A percentile compares a stretch with the other conserved stretches of the same genome.
These are phyloP conservation scores for Prunus campanulata DNA, from an alignment of 306 rosid species.

Conservation along the genomic window DNA sequence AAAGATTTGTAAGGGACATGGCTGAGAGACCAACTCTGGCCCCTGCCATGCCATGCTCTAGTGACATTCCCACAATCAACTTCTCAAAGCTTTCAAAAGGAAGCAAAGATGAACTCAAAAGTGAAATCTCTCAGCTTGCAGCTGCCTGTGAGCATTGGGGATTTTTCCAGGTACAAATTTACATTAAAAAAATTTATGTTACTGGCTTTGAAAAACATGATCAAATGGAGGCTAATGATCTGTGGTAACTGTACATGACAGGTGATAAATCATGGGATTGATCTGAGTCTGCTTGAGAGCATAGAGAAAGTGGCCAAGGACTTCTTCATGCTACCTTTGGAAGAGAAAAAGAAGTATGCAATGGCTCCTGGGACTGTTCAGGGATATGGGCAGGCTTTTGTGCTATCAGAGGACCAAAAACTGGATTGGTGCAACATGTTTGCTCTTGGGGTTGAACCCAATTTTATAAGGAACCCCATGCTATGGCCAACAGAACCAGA, in stretches of 20 bases:
- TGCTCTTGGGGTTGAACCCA: conserved; percentile 86
- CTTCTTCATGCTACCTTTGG: conserved; percentile 89
- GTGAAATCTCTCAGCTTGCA: conserved; percentile 52
- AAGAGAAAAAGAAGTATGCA: conserved; percentile 78
- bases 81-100: conserved; percentile 58
- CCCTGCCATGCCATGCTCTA: conserved; percentile 25
- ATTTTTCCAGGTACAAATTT: conserved; percentile 76
- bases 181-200: too few species aligned
- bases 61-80: conserved; percentile 70
- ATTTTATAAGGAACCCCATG: conserved; percentile 50
- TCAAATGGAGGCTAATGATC: conserved; percentile 24
- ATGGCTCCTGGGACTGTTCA: conserved; percentile 91
- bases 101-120: conserved; percentile 39
- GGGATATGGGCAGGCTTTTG: conserved; percentile 97
- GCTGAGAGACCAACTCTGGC: conserved; percentile 62
- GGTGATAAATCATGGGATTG: conserved; percentile 84
- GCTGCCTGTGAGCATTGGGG: conserved; percentile 87
- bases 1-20: conserved; percentile 78
- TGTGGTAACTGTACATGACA: conserved; percentile 18
- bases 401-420: conserved; percentile 94
- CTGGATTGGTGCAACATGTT: conserved; percentile 98
- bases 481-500: conserved; percentile 85
- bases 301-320: conserved; percentile 63
- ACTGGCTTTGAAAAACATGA: not conserved
- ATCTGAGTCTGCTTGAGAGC: conserved; percentile 54